Evolutionary conservation across 495 filamentous ascomycete species (phyloP).

Genomic region (Penicillium turbatum): DNA sequence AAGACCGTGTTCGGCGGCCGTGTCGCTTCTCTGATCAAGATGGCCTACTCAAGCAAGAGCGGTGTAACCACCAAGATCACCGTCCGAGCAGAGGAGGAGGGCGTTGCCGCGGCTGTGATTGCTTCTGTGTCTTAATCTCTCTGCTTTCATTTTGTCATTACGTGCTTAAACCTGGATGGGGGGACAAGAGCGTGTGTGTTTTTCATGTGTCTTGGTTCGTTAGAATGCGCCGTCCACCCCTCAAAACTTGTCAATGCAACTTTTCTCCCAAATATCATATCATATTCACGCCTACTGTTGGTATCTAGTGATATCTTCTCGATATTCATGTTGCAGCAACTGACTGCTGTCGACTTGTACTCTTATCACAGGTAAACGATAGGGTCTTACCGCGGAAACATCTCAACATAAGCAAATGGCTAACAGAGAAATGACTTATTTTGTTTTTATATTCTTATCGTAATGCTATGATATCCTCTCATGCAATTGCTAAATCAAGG

Average conservation of each 20-base stretch:
- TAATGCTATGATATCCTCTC: background rate
- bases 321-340: background rate
- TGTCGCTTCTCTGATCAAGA: conserved; percentile 81
- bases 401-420: background rate
- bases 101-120: conserved; percentile 78
- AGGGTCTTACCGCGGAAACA: too few species aligned
- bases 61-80: conserved; percentile 94
- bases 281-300: background rate
- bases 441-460: conserved; percentile 3
- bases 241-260: conserved; percentile 5
- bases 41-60: conserved; percentile 89
- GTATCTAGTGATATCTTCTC: background rate
- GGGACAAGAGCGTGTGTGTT: conserved; percentile 11
- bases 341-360: background rate
- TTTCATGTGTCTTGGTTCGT: conserved; percentile 12
- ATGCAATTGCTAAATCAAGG: conserved; percentile 45
- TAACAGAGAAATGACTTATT: conserved; percentile 6
- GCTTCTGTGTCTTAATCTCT: conserved; percentile 70
- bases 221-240: conserved; percentile 2
- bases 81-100: conserved; percentile 86
- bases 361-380: too few species aligned
- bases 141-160: conserved; percentile 17
- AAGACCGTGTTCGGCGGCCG: conserved; percentile 90
- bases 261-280: conserved; percentile 10
- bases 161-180: background rate